phyloP scores from a whole-genome alignment of 495 filamentous ascomycete genomes.

The Penicillium malachiteum region DNA sequence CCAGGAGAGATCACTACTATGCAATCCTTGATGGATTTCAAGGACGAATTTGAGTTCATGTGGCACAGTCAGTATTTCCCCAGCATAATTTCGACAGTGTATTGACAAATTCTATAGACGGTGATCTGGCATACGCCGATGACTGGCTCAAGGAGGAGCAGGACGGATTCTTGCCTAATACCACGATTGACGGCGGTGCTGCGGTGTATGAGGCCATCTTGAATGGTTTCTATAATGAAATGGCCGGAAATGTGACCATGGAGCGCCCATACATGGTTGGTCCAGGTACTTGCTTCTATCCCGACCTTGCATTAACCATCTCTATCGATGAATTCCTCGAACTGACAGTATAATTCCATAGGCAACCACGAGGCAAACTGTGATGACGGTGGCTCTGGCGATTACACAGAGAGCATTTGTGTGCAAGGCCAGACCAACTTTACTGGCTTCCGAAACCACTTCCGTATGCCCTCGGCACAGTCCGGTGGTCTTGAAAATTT shows the following conservation, averaged over 20 bases:
- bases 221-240: conserved; percentile 9
- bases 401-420: conserved; percentile 6
- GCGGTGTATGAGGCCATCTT: conserved; percentile 8
- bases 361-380: conserved; percentile 12
- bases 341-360: not conserved
- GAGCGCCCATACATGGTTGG: conserved; percentile 12
- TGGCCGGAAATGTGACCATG: conserved; percentile 2
- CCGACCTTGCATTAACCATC: no score
- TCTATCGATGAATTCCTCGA: no score
- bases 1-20: conserved; percentile 13
- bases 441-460: conserved; percentile 11
- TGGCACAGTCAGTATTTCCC: conserved; percentile 10
- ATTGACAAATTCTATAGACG: not conserved
- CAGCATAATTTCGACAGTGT: not conserved
- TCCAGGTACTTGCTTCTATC: not conserved
- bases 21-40: conserved; percentile 4
- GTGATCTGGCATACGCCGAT: conserved; percentile 14
- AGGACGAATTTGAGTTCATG: conserved; percentile 4
- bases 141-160: conserved; percentile 9
- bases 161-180: conserved; percentile 3
- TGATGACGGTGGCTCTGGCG: not conserved
- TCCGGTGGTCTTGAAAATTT: conserved; percentile 8
- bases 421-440: conserved; percentile 11
- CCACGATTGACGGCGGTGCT: conserved; percentile 1
- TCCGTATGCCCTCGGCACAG: conserved; percentile 6